Evolutionary conservation across 768 basidiomycete species (phyloP).

Genomic region (Boletus tylopilopsis): DNA sequence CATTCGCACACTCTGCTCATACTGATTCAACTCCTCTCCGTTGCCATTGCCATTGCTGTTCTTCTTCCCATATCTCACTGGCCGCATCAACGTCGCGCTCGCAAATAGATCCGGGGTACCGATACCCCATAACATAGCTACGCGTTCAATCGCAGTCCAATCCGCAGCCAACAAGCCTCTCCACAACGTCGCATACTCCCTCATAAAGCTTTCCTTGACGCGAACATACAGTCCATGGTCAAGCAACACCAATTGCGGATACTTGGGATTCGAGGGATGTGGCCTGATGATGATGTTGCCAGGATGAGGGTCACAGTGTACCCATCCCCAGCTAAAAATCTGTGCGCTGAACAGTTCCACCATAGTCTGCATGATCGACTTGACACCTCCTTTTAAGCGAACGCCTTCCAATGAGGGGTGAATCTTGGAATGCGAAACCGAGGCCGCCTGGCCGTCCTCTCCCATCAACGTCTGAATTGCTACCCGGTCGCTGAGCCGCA

Average conservation of each 20-base stretch:
- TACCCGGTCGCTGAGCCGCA: slow-evolving; percentile 63
- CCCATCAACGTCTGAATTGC: slow-evolving; percentile 60
- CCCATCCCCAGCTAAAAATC: slow-evolving; percentile 92
- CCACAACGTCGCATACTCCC: slow-evolving; percentile 80
- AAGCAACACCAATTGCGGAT: slow-evolving; percentile 73
- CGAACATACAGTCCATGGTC: slow-evolving; percentile 91
- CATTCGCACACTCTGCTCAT: slow-evolving; percentile 66
- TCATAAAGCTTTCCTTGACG: slow-evolving; percentile 61
- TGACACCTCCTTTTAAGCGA: slow-evolving; percentile 56
- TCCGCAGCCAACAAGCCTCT: slow-evolving; percentile 56
- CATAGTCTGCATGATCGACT: slow-evolving; percentile 78
- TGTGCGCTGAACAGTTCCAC: slow-evolving; percentile 84
- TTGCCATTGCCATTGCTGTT: slow-evolving; percentile 2
- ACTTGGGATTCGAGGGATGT: slow-evolving; percentile 17
- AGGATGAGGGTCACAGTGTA: slow-evolving; percentile 76
- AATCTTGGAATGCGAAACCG: neutral
- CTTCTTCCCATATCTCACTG: slow-evolving; percentile 38
- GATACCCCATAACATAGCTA: slow-evolving; percentile 64
- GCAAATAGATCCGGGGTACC: slow-evolving; percentile 70
- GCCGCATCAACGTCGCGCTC: slow-evolving; percentile 67
- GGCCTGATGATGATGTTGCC: slow-evolving; percentile 77
- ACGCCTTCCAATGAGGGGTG: slow-evolving; percentile 16
- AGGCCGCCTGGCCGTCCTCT: slow-evolving; percentile 27
- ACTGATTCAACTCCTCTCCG: slow-evolving; percentile 46
- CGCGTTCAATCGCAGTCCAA: slow-evolving; percentile 45